Evolutionary conservation across 352 stramenopile genomes (phyloP).

Genomic region (Phytophthora macrochlamydospora): DNA sequence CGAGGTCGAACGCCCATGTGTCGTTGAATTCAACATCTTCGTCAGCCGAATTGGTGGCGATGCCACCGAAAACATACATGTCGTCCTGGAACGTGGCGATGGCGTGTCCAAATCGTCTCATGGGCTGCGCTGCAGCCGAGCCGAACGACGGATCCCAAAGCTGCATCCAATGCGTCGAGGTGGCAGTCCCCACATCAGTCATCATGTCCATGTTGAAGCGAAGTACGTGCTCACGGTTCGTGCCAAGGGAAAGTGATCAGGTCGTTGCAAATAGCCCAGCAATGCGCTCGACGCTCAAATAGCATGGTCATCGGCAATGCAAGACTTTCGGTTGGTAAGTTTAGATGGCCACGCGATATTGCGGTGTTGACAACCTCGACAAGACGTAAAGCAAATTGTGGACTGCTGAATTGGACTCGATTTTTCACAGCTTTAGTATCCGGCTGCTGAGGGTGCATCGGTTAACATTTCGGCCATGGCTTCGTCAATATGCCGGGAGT

Average conservation of each 20-base stretch:
- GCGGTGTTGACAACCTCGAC: background rate
- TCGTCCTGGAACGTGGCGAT: slow-evolving; percentile 51
- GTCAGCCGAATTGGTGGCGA: slow-evolving; percentile 37
- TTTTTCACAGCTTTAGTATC: background rate
- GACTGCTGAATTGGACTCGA: no score
- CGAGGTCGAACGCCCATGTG: slow-evolving; percentile 69
- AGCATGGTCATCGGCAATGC: background rate
- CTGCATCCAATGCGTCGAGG: slow-evolving; percentile 53
- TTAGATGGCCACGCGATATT: slow-evolving; percentile 3
- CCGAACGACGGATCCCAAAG: slow-evolving; percentile 41
- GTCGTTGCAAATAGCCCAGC: slow-evolving; percentile 16
- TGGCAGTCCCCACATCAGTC: slow-evolving; percentile 3
- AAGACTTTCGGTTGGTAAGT: slow-evolving; percentile 2
- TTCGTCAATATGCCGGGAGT: background rate
- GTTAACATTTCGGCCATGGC: background rate
- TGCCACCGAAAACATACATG: slow-evolving; percentile 70
- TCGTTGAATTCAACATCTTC: slow-evolving; percentile 74
- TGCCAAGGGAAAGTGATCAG: slow-evolving; percentile 15
- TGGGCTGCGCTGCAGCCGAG: slow-evolving; percentile 31
- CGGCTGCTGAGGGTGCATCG: background rate
- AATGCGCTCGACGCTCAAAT: slow-evolving; percentile 21
- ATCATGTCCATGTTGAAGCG: slow-evolving; percentile 20
- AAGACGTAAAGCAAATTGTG: no score
- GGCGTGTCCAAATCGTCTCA: slow-evolving; percentile 60
- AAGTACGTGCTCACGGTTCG: background rate